Evolutionary conservation across 2,329 filamentous ascomycete genomes (phyloP).

Genomic region (Clonostachys rhizophaga): DNA sequence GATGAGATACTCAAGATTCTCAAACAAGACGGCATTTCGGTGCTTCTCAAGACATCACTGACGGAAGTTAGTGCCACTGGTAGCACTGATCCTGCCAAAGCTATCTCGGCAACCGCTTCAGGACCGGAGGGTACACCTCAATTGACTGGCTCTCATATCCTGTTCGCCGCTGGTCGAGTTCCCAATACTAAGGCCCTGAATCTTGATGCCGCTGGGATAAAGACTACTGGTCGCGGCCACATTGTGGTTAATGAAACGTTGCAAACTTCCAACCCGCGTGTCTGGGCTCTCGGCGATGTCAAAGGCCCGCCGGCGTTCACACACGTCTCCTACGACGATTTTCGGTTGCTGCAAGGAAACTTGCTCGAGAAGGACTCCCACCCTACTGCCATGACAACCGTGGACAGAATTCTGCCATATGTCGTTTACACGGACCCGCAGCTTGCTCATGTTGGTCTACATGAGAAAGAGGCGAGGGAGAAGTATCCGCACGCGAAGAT

Average conservation of each 20-base stretch:
- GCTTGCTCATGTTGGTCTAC: constrained; percentile 44
- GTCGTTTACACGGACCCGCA: constrained; percentile 50
- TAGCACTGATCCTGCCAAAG: constrained; percentile 7
- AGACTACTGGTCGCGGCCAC: constrained; percentile 32
- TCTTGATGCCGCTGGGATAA: constrained; percentile 31
- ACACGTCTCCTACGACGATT: constrained; percentile 53
- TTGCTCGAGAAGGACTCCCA: constrained; percentile 22
- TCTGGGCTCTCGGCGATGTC: constrained; percentile 47
- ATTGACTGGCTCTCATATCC: constrained; percentile 35
- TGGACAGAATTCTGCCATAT: constrained; percentile 32
- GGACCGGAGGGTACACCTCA: not conserved
- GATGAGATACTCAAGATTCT: constrained; percentile 34
- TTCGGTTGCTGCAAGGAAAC: constrained; percentile 42
- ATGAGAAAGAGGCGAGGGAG: constrained; percentile 27
- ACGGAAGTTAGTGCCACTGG: constrained; percentile 12
- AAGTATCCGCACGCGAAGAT: constrained; percentile 15
- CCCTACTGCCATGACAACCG: constrained; percentile 12
- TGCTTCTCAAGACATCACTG: constrained; percentile 29
- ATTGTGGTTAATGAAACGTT: constrained; percentile 37
- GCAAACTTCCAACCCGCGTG: constrained; percentile 29
- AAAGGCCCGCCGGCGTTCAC: constrained; percentile 49
- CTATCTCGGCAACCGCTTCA: constrained; percentile 1
- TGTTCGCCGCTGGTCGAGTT: constrained; percentile 41
- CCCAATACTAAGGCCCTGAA: constrained; percentile 43
- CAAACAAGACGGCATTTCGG: constrained; percentile 35